A percentile compares a stretch with the other conserved stretches of the same genome.
phyloP scores from a whole-genome alignment of 2,329 filamentous ascomycete species.

The Paecilomyces sp. region DNA sequence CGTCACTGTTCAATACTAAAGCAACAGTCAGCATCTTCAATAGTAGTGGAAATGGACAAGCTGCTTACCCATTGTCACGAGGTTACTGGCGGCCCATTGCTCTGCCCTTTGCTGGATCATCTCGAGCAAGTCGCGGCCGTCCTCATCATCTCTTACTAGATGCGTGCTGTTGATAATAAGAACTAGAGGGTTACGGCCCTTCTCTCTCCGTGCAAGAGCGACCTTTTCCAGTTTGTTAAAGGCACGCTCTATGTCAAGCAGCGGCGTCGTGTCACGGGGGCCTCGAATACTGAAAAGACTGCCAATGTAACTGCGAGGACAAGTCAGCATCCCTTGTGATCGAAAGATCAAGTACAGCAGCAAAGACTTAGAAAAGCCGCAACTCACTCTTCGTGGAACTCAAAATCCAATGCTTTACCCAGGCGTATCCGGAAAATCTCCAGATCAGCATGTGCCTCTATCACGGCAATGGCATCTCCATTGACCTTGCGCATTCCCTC shows the following conservation, averaged over 20 bases:
- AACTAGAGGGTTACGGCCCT: slow-evolving; percentile 64
- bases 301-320: slow-evolving; percentile 55
- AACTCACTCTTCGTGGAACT: slow-evolving; percentile 88
- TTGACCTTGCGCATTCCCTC: slow-evolving; percentile 92
- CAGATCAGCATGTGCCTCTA: slow-evolving; percentile 89
- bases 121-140: slow-evolving; percentile 88
- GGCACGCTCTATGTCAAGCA: slow-evolving; percentile 91
- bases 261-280: slow-evolving; percentile 80
- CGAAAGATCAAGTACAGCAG: background rate
- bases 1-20: slow-evolving; percentile 90
- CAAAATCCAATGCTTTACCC: slow-evolving; percentile 90
- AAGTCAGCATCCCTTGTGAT: slow-evolving; percentile 5
- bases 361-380: background rate
- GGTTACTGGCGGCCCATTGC: slow-evolving; percentile 86
- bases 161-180: slow-evolving; percentile 93
- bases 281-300: slow-evolving; percentile 92
- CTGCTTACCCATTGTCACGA: slow-evolving; percentile 61
- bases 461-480: slow-evolving; percentile 85
- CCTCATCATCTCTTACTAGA: slow-evolving; percentile 81
- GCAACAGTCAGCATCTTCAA: slow-evolving; percentile 1
- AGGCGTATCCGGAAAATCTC: slow-evolving; percentile 92
- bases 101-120: slow-evolving; percentile 92
- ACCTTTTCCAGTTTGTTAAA: slow-evolving; percentile 98
- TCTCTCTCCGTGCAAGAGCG: slow-evolving; percentile 58
- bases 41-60: background rate